Conservation (phyloP, 2,329 filamentous ascomycete species). For the Huntiella bhutanensis region DNA sequence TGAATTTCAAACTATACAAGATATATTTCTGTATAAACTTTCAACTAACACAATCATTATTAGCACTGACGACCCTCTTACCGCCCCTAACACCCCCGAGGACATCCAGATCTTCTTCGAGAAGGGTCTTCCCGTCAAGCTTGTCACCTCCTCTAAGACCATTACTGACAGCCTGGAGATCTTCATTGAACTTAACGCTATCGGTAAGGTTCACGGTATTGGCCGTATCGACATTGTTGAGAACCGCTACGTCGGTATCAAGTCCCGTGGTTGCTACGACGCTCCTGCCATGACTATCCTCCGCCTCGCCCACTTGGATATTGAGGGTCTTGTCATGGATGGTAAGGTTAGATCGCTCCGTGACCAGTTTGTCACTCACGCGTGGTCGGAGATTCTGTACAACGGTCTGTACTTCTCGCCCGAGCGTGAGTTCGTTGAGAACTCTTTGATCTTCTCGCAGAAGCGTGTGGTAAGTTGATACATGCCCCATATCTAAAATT, state of each 20-base stretch:
- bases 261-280: constrained; percentile 29
- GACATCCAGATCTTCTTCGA: constrained; percentile 48
- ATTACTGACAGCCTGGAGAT: constrained; percentile 45
- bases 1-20: not conserved
- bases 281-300: constrained; percentile 15
- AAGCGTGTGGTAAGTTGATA: constrained; percentile 23
- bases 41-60: constrained; percentile 11
- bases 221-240: constrained; percentile 44
- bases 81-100: constrained; percentile 43
- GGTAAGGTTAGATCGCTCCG: constrained; percentile 32
- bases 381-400: constrained; percentile 25
- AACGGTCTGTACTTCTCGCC: constrained; percentile 38
- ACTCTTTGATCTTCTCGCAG: constrained; percentile 40
- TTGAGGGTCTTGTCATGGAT: constrained; percentile 39
- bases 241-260: constrained; percentile 21
- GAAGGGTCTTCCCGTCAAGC: constrained; percentile 48
- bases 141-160: constrained; percentile 35
- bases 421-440: constrained; percentile 35
- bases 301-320: constrained; percentile 21
- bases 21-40: not conserved
- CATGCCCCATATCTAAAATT: not conserved
- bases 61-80: constrained; percentile 34
- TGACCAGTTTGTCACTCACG: constrained; percentile 31
- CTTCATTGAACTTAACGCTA: constrained; percentile 44
- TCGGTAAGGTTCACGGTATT: constrained; percentile 45